Percentiles rank a stretch among this genome's conserved stretches.
phyloP scores from a whole-genome alignment of 306 rosid genomes.

The Astragalus membranaceus region DNA sequence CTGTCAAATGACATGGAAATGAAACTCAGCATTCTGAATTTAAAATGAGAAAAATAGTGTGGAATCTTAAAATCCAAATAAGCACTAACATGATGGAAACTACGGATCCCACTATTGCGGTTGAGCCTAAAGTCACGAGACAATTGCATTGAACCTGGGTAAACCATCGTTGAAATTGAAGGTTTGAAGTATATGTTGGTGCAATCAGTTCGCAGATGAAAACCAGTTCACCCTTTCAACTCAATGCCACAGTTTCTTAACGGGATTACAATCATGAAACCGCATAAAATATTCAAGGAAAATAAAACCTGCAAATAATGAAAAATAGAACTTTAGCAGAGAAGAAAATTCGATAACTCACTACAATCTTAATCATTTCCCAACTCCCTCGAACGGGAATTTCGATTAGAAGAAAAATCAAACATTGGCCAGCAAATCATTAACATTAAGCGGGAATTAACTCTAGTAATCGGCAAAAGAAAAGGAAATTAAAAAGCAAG shows the following conservation, averaged over 20 bases:
- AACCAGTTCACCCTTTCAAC: slow-evolving; percentile 18
- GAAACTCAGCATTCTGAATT: slow-evolving; percentile 7
- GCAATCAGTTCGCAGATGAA: slow-evolving; percentile 1
- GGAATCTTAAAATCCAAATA: background rate
- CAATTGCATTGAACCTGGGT: slow-evolving; percentile 50
- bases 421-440: background rate
- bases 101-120: slow-evolving; percentile 26
- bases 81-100: slow-evolving; percentile 46
- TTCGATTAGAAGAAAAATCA: background rate
- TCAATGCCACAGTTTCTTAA: background rate
- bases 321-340: background rate
- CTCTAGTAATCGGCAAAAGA: background rate
- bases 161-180: slow-evolving; percentile 46
- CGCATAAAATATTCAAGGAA: background rate
- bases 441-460: background rate
- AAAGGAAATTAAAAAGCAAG: background rate
- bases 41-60: background rate
- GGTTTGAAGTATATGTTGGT: slow-evolving; percentile 19
- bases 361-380: background rate
- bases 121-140: slow-evolving; percentile 41
- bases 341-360: background rate
- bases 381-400: background rate
- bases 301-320: slow-evolving; percentile 15
- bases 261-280: background rate
- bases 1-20: slow-evolving; percentile 33